A percentile compares a stretch with the other conserved stretches of the same genome.
Evolutionary conservation across 139 green algal genomes (phyloP).

Genomic region (Prasinococcaceae sp.): DNA sequence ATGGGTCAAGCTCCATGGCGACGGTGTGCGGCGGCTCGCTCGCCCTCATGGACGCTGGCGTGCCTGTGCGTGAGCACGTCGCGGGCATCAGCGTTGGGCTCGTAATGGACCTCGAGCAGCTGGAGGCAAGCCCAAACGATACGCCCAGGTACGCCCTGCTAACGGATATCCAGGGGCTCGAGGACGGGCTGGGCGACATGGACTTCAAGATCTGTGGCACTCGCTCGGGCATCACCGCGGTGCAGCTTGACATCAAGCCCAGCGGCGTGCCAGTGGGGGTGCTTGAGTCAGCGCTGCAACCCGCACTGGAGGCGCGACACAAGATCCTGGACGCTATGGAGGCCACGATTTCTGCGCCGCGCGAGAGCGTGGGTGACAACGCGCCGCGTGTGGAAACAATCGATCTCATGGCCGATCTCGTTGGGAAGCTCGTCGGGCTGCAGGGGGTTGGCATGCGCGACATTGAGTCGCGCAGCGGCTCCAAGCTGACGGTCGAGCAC

Average conservation of each 20-base stretch:
- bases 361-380: background rate
- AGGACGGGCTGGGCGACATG: constrained; percentile 97
- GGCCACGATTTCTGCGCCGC: constrained; percentile 8
- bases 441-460: constrained; percentile 28
- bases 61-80: constrained; percentile 63
- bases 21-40: constrained; percentile 89
- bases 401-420: constrained; percentile 11
- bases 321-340: constrained; percentile 36
- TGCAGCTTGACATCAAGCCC: constrained; percentile 89
- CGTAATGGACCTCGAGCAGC: constrained; percentile 44
- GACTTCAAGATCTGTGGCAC: constrained; percentile 89
- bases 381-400: constrained; percentile 22
- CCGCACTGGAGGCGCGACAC: constrained; percentile 14
- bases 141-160: constrained; percentile 38
- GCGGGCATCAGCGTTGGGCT: constrained; percentile 95
- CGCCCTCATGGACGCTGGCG: constrained; percentile 84
- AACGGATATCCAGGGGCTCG: constrained; percentile 83
- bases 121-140: constrained; percentile 27
- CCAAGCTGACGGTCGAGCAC: constrained; percentile 22
- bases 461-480: constrained; percentile 26
- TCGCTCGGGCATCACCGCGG: constrained; percentile 61
- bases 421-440: constrained; percentile 36
- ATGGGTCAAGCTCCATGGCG: constrained; percentile 86
- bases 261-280: constrained; percentile 36
- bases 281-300: constrained; percentile 22